Evolutionary conservation across 352 stramenopile genomes (phyloP).

Genomic region (Phytophthora idaei): DNA sequence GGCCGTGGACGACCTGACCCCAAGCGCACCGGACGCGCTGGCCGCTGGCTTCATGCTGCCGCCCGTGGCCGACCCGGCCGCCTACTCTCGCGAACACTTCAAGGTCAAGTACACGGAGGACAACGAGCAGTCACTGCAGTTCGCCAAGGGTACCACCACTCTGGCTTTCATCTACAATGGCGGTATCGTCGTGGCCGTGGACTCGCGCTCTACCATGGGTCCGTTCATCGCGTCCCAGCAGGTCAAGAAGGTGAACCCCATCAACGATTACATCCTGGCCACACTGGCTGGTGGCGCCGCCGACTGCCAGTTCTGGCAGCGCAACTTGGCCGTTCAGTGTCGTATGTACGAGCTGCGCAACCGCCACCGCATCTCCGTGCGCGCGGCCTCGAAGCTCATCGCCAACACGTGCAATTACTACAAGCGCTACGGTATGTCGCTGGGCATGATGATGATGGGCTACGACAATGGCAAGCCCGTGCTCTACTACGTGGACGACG

Average conservation of each 20-base stretch:
- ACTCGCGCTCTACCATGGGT: slow-evolving; percentile 99
- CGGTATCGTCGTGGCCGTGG: slow-evolving; percentile 98
- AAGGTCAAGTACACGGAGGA: slow-evolving; percentile 97
- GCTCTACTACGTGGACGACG: slow-evolving; percentile 99
- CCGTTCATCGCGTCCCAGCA: slow-evolving; percentile 98
- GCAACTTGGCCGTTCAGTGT: slow-evolving; percentile 96
- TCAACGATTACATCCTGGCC: slow-evolving; percentile 99
- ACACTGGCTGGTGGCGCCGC: slow-evolving; percentile 99
- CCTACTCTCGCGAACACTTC: slow-evolving; percentile 97
- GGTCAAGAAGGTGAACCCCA: slow-evolving; percentile 99
- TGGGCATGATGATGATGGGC: slow-evolving; percentile 99
- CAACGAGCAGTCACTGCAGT: slow-evolving; percentile 95
- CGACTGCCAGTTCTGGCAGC: slow-evolving; percentile 99
- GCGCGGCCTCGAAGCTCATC: slow-evolving; percentile 98
- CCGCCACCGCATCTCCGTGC: slow-evolving; percentile 99
- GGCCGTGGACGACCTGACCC: slow-evolving; percentile 36
- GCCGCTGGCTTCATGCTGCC: slow-evolving; percentile 75
- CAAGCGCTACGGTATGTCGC: slow-evolving; percentile 92
- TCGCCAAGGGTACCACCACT: slow-evolving; percentile 99
- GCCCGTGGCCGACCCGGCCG: slow-evolving; percentile 88
- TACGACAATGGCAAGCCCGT: slow-evolving; percentile 98
- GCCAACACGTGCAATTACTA: slow-evolving; percentile 99
- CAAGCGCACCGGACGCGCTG: slow-evolving; percentile 35
- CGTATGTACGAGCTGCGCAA: slow-evolving; percentile 99
- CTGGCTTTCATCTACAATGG: slow-evolving; percentile 99